Base-by-base conservation (phyloP, 257 asterid species). In the Paulownia fortunei region DNA sequence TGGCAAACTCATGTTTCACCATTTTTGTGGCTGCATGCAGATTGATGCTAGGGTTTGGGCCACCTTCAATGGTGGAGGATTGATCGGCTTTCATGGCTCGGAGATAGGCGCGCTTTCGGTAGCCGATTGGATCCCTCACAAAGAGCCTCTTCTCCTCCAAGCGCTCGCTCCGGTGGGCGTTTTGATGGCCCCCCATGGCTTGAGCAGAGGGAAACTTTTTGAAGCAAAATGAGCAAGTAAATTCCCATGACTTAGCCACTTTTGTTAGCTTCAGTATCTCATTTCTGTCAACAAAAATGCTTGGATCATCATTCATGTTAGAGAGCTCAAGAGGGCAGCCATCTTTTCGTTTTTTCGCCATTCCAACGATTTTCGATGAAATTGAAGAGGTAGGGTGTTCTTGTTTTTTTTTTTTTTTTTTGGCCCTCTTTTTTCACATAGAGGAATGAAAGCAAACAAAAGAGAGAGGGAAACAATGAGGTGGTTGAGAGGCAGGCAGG, bases 121-220 rank as follows among this genome's bases (percentile, higher is more conserved):
- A 82, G 3, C 83, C 84, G 2, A 87, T 84, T 0, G 91, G 86
- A 27, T 87, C 89, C 76, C 68, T 63, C 5, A 85, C 69, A 9
- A 56, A 68, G 65, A 75, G 87, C 36, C 83, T 61, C 83, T 76
- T 80, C 86, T 88, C 90, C 84, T 82, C 86, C 69, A 59, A 7
- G 2, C 90, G 88, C 86, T 86, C 86, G 19, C 5, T 61, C 42
- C 86, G 79, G 27, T 88, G 92, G 54, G 90, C 92, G 47, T 86
- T 86, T 54, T 84, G 90, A 12, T 88, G 92, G 24, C 92, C 90
- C 0, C 90, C 92, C 90, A 88, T 56, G 24, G 92, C 90, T 59
- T 88, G 90, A 42, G 90, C 92, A 5, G 89, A 88, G 0, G 90
- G 76, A 23, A 88, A 88, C 61, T 54, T 76, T 66, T 86, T 86